These are phyloP conservation scores for Wallacemonas rigidus DNA, from an alignment of 208 protist genomes.

Conservation along the genomic window DNA sequence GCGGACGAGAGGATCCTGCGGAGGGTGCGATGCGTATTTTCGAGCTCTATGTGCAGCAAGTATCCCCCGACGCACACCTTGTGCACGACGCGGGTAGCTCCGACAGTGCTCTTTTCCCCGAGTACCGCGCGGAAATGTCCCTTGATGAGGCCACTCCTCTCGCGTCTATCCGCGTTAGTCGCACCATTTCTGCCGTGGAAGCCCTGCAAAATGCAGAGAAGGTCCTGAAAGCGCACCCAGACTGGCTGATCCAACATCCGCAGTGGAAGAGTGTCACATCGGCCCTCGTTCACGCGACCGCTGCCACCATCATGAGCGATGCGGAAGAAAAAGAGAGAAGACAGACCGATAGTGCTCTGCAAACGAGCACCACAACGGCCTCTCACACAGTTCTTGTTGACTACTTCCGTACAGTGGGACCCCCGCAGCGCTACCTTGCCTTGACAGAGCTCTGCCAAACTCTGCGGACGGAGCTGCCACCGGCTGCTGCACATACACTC, in stretches of 20 bases:
- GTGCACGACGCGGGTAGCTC: conserved; percentile 8
- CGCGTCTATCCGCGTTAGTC: background rate
- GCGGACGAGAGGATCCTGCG: background rate
- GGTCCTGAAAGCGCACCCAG: conserved; percentile 3
- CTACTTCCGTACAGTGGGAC: conserved; percentile 18
- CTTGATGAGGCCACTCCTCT: background rate
- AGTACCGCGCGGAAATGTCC: background rate
- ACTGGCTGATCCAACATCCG: conserved; percentile 7
- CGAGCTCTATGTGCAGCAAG: conserved; percentile 5
- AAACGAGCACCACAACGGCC: background rate
- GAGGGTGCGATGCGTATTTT: conserved; percentile 4
- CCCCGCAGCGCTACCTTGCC: conserved; percentile 8
- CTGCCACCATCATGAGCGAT: background rate
- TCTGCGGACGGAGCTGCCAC: background rate
- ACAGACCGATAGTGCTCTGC: background rate
- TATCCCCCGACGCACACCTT: background rate
- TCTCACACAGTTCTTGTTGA: background rate
- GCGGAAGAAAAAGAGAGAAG: background rate
- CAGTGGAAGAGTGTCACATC: conserved; percentile 4
- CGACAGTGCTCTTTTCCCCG: conserved; percentile 11
- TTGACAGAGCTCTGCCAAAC: background rate
- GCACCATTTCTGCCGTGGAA: background rate
- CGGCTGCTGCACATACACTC: background rate
- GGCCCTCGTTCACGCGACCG: conserved; percentile 5
- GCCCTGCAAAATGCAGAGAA: background rate